Percentiles rank a stretch among this genome's conserved stretches.
These are phyloP conservation scores for Caryopteris hybrid DNA, from an alignment of 305 asterid genomes.

Conservation along the genomic window DNA sequence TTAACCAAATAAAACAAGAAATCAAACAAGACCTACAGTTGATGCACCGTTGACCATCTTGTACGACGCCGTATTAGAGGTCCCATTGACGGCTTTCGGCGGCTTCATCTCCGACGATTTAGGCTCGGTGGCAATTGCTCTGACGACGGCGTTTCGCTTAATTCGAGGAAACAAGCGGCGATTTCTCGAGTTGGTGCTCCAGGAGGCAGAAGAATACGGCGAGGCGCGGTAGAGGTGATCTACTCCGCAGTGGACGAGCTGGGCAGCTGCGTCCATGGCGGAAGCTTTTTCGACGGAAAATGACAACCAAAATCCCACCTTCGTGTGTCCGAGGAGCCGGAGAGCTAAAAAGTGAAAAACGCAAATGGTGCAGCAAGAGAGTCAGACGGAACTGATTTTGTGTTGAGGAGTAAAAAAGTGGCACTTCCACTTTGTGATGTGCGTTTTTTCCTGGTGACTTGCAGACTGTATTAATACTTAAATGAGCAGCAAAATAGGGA, in stretches of 20 bases:
- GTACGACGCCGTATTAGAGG: constrained; percentile 38
- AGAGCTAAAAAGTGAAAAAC: background rate
- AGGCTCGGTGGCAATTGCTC: constrained; percentile 89
- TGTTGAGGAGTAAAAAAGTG: background rate
- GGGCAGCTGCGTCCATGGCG: constrained; percentile 83
- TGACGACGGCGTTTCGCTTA: constrained; percentile 35
- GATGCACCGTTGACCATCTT: constrained; percentile 67
- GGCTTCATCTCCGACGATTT: constrained; percentile 51
- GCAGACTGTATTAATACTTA: background rate
- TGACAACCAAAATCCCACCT: background rate
- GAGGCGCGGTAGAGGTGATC: constrained; percentile 42
- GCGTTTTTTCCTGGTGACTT: background rate
- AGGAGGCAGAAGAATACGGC: constrained; percentile 20
- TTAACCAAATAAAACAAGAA: background rate
- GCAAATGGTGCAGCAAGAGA: background rate
- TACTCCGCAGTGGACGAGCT: constrained; percentile 65
- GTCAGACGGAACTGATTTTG: background rate
- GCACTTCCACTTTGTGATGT: background rate
- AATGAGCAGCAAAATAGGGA: background rate
- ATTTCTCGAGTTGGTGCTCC: constrained; percentile 1
- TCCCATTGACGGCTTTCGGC: constrained; percentile 40
- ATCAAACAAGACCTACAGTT: constrained; percentile 38
- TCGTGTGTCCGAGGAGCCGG: background rate
- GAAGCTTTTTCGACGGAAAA: constrained; percentile 12
- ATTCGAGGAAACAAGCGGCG: constrained; percentile 24